A percentile compares a stretch with the other conserved stretches of the same genome.
These are phyloP conservation scores for Pyrenophora tritici-repentis DNA, from an alignment of 2,329 filamentous ascomycete species.

Conservation along the genomic window DNA sequence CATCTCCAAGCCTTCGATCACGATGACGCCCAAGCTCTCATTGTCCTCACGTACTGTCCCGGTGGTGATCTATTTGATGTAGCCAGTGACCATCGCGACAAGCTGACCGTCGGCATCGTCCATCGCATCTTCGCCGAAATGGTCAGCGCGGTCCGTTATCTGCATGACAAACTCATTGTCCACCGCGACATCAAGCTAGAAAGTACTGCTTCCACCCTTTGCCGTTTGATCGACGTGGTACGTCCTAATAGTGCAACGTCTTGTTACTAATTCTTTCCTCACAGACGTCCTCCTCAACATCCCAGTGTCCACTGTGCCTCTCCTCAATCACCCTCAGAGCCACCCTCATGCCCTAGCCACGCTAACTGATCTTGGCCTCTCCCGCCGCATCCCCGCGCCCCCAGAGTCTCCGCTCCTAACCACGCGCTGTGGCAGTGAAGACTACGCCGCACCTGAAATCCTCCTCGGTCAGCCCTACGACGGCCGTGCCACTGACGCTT, in stretches of 20 bases:
- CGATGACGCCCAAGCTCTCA: conserved; percentile 77
- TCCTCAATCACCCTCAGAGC: conserved; percentile 67
- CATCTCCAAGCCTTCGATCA: conserved; percentile 91
- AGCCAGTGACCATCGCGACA: conserved; percentile 71
- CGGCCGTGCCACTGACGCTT: conserved; percentile 87
- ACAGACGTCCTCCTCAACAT: conserved; percentile 90
- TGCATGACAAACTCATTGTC: conserved; percentile 85
- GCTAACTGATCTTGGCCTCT: conserved; percentile 88
- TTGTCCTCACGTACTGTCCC: conserved; percentile 89
- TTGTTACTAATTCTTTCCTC: conserved; percentile 35
- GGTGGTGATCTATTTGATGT: conserved; percentile 95
- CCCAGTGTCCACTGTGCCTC: conserved; percentile 68
- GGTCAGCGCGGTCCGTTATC: conserved; percentile 80
- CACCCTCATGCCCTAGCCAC: conserved; percentile 86
- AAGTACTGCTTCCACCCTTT: conserved; percentile 64
- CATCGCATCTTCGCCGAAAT: conserved; percentile 89
- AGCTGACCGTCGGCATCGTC: conserved; percentile 71
- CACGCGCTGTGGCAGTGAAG: conserved; percentile 92
- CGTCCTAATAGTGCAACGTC: conserved; percentile 24
- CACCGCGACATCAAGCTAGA: conserved; percentile 98
- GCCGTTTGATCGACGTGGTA: conserved; percentile 18
- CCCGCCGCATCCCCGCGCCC: conserved; percentile 73
- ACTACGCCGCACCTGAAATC: conserved; percentile 96
- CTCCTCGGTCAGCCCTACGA: conserved; percentile 95
- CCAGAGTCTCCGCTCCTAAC: conserved; percentile 84